A percentile compares a stretch with the other conserved stretches of the same genome.
These are phyloP conservation scores for Pichia norvegensis DNA, from an alignment of 1,139 yeast species.

Conservation along the genomic window DNA sequence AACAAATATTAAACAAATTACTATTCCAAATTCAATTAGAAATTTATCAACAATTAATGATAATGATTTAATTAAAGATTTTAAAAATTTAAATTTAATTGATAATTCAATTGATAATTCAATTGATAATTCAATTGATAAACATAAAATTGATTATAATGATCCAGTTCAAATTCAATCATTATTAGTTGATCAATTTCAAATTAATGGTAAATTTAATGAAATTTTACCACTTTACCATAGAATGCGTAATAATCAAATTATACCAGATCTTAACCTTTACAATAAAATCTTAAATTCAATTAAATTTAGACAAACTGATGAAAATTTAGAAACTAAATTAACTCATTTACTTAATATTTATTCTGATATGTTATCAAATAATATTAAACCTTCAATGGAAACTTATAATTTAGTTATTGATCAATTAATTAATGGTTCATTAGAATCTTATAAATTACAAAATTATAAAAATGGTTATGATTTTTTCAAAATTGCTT, in stretches of 20 bases:
- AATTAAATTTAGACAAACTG: conserved; percentile 28
- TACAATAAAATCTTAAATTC: conserved; percentile 27
- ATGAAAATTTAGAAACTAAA: conserved; percentile 37
- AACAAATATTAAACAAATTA: conserved; percentile 18
- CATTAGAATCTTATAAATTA: conserved; percentile 33
- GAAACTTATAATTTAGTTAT: conserved; percentile 49
- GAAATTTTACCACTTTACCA: conserved; percentile 27
- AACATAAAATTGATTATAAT: background rate
- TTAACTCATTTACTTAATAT: conserved; percentile 56
- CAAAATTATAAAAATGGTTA: conserved; percentile 39
- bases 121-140: background rate
- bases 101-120: background rate
- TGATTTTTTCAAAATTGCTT: conserved; percentile 57
- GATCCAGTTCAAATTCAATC: conserved; percentile 17
- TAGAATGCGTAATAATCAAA: conserved; percentile 24
- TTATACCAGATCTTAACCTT: conserved; percentile 22
- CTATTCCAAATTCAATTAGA: conserved; percentile 6
- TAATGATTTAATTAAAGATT: background rate
- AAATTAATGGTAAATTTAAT: conserved; percentile 21
- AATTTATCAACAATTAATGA: background rate
- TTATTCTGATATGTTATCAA: conserved; percentile 54
- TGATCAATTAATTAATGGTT: conserved; percentile 42
- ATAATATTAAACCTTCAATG: conserved; percentile 45
- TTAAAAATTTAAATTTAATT: background rate
- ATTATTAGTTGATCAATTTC: conserved; percentile 18